Base-by-base conservation (phyloP, 208 protist species). In the Leishmania lainsoni region DNA sequence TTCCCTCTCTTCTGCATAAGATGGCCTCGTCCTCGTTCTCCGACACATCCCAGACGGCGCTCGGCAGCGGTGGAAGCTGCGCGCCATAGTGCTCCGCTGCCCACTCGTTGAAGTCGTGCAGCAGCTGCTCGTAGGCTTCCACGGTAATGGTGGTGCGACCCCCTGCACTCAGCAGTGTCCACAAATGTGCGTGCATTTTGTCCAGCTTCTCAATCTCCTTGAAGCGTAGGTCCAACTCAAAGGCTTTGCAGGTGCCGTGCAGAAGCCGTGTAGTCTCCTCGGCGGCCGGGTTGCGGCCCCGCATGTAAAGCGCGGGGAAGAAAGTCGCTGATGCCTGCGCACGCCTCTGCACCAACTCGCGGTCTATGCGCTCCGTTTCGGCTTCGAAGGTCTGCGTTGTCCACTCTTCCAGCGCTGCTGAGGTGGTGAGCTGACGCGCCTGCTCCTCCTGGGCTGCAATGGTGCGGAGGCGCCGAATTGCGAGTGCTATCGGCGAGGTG, bases 161-260 rank as follows among this genome's bases (percentile, higher is more conserved):
- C 39, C 84, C 88, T 0, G 72, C 83, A 70, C 76, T 95, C 12
- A 97, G 85, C 29, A 95, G 79, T 39, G 91, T 85, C 90, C 89
- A 95, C 76, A 96, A 83, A 61, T 93, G 91, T 8, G 84, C 88
- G 69, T 94, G 90, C 83, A 93, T 93, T 66, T 90, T 83, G 80
- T 97, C 94, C 39, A 96, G 83, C 69, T 90, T 83, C 59, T 97
- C 94, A 35, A 97, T 93, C 77, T 95, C 90, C 35, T 84, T 88
- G 69, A 95, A 94, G 63, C 92, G 94, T 5, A 95, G 83, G 69
- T 94, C 91, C 48, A 97, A 79, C 82, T 96, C 94, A 72, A 96
- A 93, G 0, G 91, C 88, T 69, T 97, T 97, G 65, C 86, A 92
- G 26, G 93, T 91, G 52, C 79, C 78, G 65, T 85, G 85, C 49